Evolutionary conservation across 306 rosid genomes (phyloP).

Genomic region (Casuarina cunninghamiana): DNA sequence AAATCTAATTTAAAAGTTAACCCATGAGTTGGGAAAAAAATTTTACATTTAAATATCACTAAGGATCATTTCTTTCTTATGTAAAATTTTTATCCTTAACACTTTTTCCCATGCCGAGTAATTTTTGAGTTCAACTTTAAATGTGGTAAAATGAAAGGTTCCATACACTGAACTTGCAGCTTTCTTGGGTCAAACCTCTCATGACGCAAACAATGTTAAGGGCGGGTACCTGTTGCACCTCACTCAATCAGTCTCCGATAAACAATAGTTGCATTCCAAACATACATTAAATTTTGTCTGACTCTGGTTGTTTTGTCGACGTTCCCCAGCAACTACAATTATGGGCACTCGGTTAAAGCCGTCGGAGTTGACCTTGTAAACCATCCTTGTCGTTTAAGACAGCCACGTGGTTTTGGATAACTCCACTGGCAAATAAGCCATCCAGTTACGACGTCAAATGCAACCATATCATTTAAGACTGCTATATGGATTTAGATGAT

Average conservation of each 20-base stretch:
- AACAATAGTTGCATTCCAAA: background rate
- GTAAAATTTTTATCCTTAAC: too few species aligned
- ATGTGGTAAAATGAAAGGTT: slow-evolving; percentile 21
- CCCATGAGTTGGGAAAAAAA: too few species aligned
- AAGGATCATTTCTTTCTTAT: too few species aligned
- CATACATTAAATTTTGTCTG: too few species aligned
- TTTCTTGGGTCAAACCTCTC: slow-evolving; percentile 53
- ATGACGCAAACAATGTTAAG: slow-evolving; percentile 45
- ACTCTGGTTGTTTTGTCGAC: background rate
- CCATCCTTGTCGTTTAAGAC: slow-evolving; percentile 43
- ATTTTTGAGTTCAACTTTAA: too few species aligned
- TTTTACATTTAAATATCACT: too few species aligned
- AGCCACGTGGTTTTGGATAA: slow-evolving; percentile 82
- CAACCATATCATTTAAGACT: too few species aligned
- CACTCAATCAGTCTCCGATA: slow-evolving; percentile 17
- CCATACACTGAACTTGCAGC: slow-evolving; percentile 40
- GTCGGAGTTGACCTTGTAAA: slow-evolving; percentile 29
- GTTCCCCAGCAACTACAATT: background rate
- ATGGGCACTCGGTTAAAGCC: slow-evolving; percentile 7
- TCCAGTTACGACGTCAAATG: slow-evolving; percentile 53
- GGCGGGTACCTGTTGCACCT: slow-evolving; percentile 66
- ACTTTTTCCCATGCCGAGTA: too few species aligned
- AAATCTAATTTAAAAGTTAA: too few species aligned
- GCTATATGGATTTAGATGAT: too few species aligned
- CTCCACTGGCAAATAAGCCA: slow-evolving; percentile 49